phyloP scores from a whole-genome alignment of 2,329 filamentous ascomycete genomes.

The Zalaria obscura region DNA sequence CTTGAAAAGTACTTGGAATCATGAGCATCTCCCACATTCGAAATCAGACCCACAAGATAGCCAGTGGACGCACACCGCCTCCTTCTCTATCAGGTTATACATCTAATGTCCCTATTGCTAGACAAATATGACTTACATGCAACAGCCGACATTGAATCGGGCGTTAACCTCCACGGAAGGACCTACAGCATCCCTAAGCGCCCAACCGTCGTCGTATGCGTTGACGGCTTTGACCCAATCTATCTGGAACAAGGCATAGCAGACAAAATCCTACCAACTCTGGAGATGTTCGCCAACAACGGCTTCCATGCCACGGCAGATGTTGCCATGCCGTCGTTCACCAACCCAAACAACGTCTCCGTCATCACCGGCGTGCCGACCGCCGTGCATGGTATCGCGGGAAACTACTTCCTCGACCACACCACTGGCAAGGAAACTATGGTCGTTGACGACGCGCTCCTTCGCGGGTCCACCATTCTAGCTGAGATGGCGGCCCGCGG shows the following conservation, averaged over 20 bases:
- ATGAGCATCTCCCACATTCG: too few relatives aligned
- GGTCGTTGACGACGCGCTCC: constrained; percentile 26
- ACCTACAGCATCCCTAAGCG: not conserved
- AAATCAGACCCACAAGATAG: too few relatives aligned
- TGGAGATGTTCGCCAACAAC: constrained; percentile 11
- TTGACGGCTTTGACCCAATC: constrained; percentile 30
- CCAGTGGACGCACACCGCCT: too few relatives aligned
- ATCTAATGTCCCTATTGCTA: too few relatives aligned
- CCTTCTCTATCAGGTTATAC: too few relatives aligned
- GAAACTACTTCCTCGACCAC: constrained; percentile 30
- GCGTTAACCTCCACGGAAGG: too few relatives aligned
- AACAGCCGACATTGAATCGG: too few relatives aligned
- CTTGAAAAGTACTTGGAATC: too few relatives aligned
- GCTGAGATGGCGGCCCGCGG: constrained; percentile 24
- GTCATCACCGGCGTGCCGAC: constrained; percentile 30
- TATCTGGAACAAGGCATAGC: constrained; percentile 23
- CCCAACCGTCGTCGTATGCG: constrained; percentile 27
- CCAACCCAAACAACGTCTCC: constrained; percentile 31
- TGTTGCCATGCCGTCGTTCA: constrained; percentile 29
- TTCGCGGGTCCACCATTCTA: constrained; percentile 28
- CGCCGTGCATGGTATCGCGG: constrained; percentile 26
- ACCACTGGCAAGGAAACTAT: constrained; percentile 25
- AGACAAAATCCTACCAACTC: constrained; percentile 21
- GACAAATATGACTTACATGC: too few relatives aligned
- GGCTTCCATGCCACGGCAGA: constrained; percentile 27